Percentiles rank a stretch among this genome's conserved stretches.
Conservation (phyloP, 2,329 filamentous ascomycete species). For the Hypoxylon sp. region DNA sequence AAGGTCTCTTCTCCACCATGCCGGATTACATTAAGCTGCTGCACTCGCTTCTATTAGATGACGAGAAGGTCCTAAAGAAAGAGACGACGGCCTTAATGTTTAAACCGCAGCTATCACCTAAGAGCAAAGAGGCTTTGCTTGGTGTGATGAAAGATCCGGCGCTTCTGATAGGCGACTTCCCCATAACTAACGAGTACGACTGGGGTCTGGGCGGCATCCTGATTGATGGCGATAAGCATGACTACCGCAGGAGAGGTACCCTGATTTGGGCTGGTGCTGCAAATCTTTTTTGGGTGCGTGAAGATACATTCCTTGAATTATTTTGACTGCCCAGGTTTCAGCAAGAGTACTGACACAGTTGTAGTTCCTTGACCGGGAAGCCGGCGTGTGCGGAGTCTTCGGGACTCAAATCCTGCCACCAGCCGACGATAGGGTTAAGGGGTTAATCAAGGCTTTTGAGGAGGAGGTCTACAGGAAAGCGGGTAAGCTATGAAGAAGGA, state of each 20-base stretch:
- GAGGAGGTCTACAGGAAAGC: slow-evolving; percentile 57
- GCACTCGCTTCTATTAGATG: slow-evolving; percentile 63
- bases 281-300: slow-evolving; percentile 64
- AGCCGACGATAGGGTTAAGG: slow-evolving; percentile 56
- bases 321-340: not conserved
- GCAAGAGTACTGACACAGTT: slow-evolving; percentile 32
- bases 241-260: slow-evolving; percentile 57
- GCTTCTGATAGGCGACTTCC: slow-evolving; percentile 53
- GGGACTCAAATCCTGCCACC: slow-evolving; percentile 60
- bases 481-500: slow-evolving; percentile 16
- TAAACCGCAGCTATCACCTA: slow-evolving; percentile 59
- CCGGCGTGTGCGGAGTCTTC: slow-evolving; percentile 60
- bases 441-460: slow-evolving; percentile 57
- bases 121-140: slow-evolving; percentile 45
- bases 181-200: slow-evolving; percentile 56
- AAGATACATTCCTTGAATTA: not conserved
- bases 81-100: slow-evolving; percentile 63
- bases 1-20: slow-evolving; percentile 56
- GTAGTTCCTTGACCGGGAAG: slow-evolving; percentile 55
- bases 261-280: slow-evolving; percentile 62
- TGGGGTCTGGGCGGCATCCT: slow-evolving; percentile 61
- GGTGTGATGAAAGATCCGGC: slow-evolving; percentile 49
- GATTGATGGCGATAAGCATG: slow-evolving; percentile 57
- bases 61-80: slow-evolving; percentile 62
- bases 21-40: slow-evolving; percentile 62